phyloP scores from a whole-genome alignment of 2,329 filamentous ascomycete genomes.

The Diaporthe vaccinii region DNA sequence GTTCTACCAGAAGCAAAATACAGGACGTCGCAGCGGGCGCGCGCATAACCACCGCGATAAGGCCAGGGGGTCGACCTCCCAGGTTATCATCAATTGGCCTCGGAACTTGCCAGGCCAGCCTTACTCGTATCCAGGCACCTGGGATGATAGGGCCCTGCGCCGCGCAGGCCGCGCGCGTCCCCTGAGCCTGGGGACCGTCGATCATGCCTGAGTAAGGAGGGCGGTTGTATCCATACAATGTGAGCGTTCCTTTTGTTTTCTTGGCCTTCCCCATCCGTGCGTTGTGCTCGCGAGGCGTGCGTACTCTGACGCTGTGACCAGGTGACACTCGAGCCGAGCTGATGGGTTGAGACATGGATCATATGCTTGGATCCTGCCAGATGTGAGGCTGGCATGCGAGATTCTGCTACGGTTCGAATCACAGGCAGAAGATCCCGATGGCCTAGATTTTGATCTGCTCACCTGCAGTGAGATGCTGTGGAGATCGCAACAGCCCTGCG shows the following conservation, averaged over 20 bases:
- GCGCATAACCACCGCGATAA: neutral
- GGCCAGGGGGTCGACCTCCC: neutral
- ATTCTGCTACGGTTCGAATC: no score
- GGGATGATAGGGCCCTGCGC: neutral
- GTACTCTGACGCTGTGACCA: neutral
- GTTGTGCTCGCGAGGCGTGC: conserved; percentile 4
- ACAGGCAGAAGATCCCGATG: neutral
- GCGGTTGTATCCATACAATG: neutral
- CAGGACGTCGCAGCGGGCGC: neutral
- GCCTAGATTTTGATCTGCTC: neutral
- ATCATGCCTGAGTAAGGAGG: neutral
- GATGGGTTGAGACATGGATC: neutral
- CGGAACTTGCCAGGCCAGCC: conserved; percentile 31
- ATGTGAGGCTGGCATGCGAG: neutral
- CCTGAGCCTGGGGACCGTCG: neutral
- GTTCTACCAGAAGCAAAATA: neutral
- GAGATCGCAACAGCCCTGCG: neutral
- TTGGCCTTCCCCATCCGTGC: neutral
- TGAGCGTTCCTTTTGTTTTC: neutral
- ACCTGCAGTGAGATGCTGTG: neutral
- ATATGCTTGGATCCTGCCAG: neutral
- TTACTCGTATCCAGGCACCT: neutral
- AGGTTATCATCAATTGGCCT: conserved; percentile 3
- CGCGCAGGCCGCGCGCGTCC: neutral
- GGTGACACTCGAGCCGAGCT: neutral